These are phyloP conservation scores for Diaporthe caulivora DNA, from an alignment of 2,329 filamentous ascomycete species.

Conservation along the genomic window DNA sequence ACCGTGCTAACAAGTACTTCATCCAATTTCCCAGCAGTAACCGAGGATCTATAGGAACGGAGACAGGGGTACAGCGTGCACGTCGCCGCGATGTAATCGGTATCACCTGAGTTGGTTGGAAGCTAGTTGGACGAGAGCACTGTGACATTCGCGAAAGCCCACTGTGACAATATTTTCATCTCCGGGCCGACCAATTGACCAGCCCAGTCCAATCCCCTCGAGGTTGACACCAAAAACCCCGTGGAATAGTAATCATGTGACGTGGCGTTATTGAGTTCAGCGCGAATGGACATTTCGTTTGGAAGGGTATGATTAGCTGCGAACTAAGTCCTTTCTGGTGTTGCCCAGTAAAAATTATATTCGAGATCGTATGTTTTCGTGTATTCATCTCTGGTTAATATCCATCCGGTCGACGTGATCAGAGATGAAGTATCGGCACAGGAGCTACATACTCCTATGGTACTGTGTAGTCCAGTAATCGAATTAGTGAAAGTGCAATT, in stretches of 20 bases:
- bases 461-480: not conserved
- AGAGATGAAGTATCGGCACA: not conserved
- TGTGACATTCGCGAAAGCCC: not conserved
- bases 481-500: not conserved
- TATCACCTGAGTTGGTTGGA: not conserved
- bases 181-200: not conserved
- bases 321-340: too few species aligned
- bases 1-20: not conserved
- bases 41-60: not conserved
- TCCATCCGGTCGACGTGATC: not conserved
- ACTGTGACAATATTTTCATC: not conserved
- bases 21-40: not conserved
- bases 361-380: too few species aligned
- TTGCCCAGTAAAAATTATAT: too few species aligned
- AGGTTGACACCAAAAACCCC: not conserved
- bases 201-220: not conserved
- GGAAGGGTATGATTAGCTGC: not conserved
- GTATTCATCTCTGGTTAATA: too few species aligned
- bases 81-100: not conserved
- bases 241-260: fast-evolving
- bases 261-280: not conserved
- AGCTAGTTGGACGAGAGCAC: not conserved
- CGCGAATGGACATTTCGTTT: not conserved
- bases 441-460: not conserved
- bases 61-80: not conserved